Evolutionary conservation across 306 rosid genomes (phyloP), one percentile per base, ranked within the genome.

Genomic region (Hylodesmum podocarpum): DNA sequence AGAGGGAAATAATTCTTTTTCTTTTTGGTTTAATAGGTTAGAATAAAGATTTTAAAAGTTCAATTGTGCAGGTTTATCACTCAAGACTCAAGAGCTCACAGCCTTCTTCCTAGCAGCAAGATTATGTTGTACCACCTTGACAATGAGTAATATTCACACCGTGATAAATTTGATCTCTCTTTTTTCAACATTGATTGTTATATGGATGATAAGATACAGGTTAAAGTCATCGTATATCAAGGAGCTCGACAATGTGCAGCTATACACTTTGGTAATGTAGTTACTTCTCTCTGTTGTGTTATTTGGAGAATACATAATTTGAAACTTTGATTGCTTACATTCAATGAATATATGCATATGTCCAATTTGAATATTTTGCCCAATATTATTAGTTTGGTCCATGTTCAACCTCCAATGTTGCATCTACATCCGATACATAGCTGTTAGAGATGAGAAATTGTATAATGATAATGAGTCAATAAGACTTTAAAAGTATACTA

Each of bases 21-120:
- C n/a, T n/a, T n/a, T n/a, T n/a, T n/a, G n/a, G n/a, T n/a, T n/a
- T n/a, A n/a, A n/a, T n/a, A n/a, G n/a, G n/a, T n/a, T n/a, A n/a
- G n/a, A n/a, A n/a, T n/a, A n/a, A n/a, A n/a, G n/a, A n/a, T n/a
- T n/a, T n/a, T n/a, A n/a, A n/a, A n/a, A n/a, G n/a, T n/a, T n/a
- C n/a, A n/a, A n/a, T n/a, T n/a, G n/a, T n/a, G n/a, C 76, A 94
- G 98, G 98, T 71, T 80, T 94, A 12, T 91, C 97, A 0, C 81
- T 88, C 0, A 90, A 82, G 84, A 86, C 84, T 54, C 97, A 91
- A 81, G 96, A 89, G 81, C 90, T 94, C 76, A 89, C 97, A 61
- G 97, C 96, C 16, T 4, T 85, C 11, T 86, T 70, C 77, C 54
- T 89, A 14, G 66, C 68, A 29, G 78, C 29, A 43, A 89, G 88